A percentile compares a stretch with the other conserved stretches of the same genome.
phyloP scores from a whole-genome alignment of 1,139 yeast genomes.

The Candida glucosophila region DNA sequence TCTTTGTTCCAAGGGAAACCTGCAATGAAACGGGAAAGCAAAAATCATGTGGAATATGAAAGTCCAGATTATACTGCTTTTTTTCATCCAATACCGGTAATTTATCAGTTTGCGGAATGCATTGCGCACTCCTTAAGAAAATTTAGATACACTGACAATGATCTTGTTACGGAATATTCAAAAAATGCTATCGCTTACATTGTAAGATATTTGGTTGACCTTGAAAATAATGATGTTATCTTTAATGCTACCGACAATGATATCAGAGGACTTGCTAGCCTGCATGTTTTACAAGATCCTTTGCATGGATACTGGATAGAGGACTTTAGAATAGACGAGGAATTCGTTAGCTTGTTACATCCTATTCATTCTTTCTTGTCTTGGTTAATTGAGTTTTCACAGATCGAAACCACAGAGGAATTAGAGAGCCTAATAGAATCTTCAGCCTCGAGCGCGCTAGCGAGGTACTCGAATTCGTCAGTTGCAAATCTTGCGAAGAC shows the following conservation, averaged over 20 bases:
- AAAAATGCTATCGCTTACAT: conserved; percentile 26
- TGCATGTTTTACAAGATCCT: conserved; percentile 13
- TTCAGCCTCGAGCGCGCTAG: conserved; percentile 2
- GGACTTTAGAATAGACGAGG: conserved; percentile 22
- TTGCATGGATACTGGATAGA: conserved; percentile 15
- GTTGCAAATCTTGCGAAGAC: conserved; percentile 3
- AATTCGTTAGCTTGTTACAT: conserved; percentile 63
- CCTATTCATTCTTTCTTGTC: conserved; percentile 72
- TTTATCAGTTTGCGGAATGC: conserved; percentile 54
- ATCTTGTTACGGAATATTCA: conserved; percentile 13
- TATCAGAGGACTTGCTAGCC: conserved; percentile 12
- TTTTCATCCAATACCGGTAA: conserved; percentile 67
- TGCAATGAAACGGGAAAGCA: conserved; percentile 65
- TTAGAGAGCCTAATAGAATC: conserved; percentile 11
- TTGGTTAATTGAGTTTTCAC: conserved; percentile 55
- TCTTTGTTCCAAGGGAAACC: conserved; percentile 76
- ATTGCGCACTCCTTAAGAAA: conserved; percentile 42
- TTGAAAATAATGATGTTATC: conserved; percentile 23
- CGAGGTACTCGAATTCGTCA: conserved; percentile 1
- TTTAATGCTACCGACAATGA: conserved; percentile 12
- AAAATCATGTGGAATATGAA: conserved; percentile 85
- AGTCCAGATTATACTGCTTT: conserved; percentile 77
- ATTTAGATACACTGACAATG: conserved; percentile 11
- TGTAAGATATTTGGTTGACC: conserved; percentile 17
- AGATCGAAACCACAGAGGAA: conserved; percentile 16